Base-by-base conservation (phyloP, 768 basidiomycete genomes). In the Hirschioporus abietinus region DNA sequence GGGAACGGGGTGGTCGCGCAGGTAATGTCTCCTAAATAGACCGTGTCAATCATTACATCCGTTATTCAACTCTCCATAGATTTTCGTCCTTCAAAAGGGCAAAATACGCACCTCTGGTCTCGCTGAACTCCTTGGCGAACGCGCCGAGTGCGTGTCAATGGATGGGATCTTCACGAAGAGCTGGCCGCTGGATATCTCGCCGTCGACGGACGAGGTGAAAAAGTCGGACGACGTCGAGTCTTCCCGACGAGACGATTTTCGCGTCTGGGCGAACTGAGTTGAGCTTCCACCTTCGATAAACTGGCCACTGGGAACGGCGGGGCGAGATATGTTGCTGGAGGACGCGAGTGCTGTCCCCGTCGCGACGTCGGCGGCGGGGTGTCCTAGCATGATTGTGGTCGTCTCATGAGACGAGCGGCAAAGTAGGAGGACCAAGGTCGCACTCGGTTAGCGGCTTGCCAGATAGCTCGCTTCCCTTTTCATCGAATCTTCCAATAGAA, bases 371-470 rank as follows among this genome's bases (percentile, higher is more conserved):
- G 42, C 42, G 42, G 42, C 42, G 42, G 42, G 42, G 42, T 52
- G 42, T 52, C 42, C 42, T 52, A 52, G 15, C 42, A 52, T 52
- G 42, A 52, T 52, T 52, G 42, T 52, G 42, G 42, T 52, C 42
- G 42, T 52, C 42, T 52, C 42, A 52, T 52, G 42, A 52, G 42
- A 52, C 42, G 42, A 52, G 42, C 42, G 42, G 42, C 42, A 52
- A 52, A 3, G 42, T 52, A 52, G 42, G 20, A 52, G 42, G 42
- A 20, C 42, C 42, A 52, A 52, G 42, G 42, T 6, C 42, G 42
- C 15, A 52, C 42, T 52, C 42, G 42, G 42, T 52, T 52, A 52
- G 42, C 12, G 42, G 42, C 42, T 20, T 52, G 42, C 42, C 42
- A 52, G 42, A 52, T 52, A 52, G 20, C 42, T 52, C 42, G 42